Evolutionary conservation across 106 monocot genomes (phyloP).

Genomic region (Phalaenopsis aphrodite): DNA sequence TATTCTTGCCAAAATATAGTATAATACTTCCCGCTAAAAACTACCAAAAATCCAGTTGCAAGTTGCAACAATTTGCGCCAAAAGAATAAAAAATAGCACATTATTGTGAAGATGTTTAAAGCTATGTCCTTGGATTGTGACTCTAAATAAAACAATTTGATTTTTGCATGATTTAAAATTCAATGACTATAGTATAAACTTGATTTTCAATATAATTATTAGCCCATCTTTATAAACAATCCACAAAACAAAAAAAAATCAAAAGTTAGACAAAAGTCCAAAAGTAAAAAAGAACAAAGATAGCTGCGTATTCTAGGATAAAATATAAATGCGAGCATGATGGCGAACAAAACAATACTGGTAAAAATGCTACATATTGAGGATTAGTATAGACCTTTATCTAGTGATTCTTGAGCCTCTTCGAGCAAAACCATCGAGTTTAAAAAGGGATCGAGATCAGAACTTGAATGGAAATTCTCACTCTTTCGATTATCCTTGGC

Average conservation of each 20-base stretch:
- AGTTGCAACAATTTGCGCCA: neutral
- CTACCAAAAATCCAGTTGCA: neutral
- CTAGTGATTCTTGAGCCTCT: slow-evolving; percentile 71
- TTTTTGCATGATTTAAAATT: neutral
- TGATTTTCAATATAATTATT: neutral
- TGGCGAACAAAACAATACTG: neutral
- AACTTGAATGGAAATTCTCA: slow-evolving; percentile 11
- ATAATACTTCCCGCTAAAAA: neutral
- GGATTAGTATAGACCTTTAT: slow-evolving; percentile 39
- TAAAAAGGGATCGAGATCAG: slow-evolving; percentile 42
- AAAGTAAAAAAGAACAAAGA: neutral
- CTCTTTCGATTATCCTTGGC: slow-evolving; percentile 19
- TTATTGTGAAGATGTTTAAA: neutral
- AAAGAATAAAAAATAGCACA: neutral
- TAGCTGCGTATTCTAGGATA: neutral
- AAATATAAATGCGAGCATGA: neutral
- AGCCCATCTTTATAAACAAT: neutral
- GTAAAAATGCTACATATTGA: neutral
- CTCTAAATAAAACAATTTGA: neutral
- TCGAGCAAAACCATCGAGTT: slow-evolving; percentile 56
- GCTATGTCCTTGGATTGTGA: neutral
- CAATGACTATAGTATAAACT: neutral
- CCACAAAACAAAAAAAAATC: too few relatives aligned
- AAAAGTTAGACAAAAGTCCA: neutral
- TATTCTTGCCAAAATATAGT: neutral